Percentiles rank a stretch among this genome's conserved stretches.
These are phyloP conservation scores for Colletotrichum noveboracense DNA, from an alignment of 2,329 filamentous ascomycete species.

Conservation along the genomic window DNA sequence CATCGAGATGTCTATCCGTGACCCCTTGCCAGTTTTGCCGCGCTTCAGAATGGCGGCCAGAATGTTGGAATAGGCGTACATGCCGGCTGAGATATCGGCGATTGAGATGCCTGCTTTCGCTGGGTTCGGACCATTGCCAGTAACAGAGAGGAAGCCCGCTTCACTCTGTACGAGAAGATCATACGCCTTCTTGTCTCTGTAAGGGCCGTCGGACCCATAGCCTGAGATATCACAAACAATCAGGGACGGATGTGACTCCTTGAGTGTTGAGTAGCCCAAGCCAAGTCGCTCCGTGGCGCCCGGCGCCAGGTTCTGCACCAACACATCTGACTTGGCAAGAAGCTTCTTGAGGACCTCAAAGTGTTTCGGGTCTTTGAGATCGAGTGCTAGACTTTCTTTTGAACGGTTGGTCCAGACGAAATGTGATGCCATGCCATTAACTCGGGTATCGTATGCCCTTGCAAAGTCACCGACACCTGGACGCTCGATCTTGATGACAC, in stretches of 20 bases:
- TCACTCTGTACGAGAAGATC: slow-evolving; percentile 61
- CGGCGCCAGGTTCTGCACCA: slow-evolving; percentile 59
- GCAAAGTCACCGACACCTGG: slow-evolving; percentile 58
- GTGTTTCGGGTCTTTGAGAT: slow-evolving; percentile 50
- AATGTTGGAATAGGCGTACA: slow-evolving; percentile 57
- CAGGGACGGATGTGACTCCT: slow-evolving; percentile 44
- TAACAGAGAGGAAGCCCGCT: slow-evolving; percentile 56
- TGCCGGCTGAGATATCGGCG: slow-evolving; percentile 58
- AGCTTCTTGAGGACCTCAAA: slow-evolving; percentile 47
- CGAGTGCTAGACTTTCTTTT: slow-evolving; percentile 57
- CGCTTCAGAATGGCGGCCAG: slow-evolving; percentile 54
- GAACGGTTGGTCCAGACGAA: slow-evolving; percentile 62
- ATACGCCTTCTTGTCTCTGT: slow-evolving; percentile 60
- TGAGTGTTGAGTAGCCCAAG: slow-evolving; percentile 48
- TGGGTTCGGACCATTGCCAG: slow-evolving; percentile 46
- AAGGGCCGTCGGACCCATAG: slow-evolving; percentile 56
- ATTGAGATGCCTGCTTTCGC: slow-evolving; percentile 60
- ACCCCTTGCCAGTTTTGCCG: slow-evolving; percentile 51
- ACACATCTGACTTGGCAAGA: slow-evolving; percentile 50
- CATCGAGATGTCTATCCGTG: slow-evolving; percentile 61
- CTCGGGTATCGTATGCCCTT: slow-evolving; percentile 53
- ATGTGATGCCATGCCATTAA: slow-evolving; percentile 55
- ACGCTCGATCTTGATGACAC: slow-evolving; percentile 61
- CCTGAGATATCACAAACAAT: slow-evolving; percentile 62
- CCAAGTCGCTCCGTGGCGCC: slow-evolving; percentile 53